Conservation (phyloP, 2,329 filamentous ascomycete genomes). For the Trichoderma sp. region DNA sequence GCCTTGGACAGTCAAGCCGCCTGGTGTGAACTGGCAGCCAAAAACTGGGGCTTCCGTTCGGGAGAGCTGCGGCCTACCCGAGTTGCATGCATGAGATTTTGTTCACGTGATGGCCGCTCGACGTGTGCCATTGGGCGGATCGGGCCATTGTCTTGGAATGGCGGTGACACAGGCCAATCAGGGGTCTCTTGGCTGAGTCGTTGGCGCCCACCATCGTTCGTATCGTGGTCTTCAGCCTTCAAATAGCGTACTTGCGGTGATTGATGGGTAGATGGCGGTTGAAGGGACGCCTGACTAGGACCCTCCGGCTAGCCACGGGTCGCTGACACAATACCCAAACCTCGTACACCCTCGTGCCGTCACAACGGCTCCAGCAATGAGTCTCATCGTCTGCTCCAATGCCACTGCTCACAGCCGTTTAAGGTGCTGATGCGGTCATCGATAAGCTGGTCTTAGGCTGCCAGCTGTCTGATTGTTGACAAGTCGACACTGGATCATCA, state of each 20-base stretch:
- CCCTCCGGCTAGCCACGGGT: slow-evolving; percentile 19
- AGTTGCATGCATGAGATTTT: slow-evolving; percentile 40
- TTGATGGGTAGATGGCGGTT: background rate
- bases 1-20: slow-evolving; percentile 14
- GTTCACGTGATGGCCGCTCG: slow-evolving; percentile 42
- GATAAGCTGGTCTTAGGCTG: background rate
- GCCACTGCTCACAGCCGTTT: background rate
- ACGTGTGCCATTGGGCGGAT: slow-evolving; percentile 47
- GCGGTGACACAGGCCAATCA: slow-evolving; percentile 35
- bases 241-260: background rate
- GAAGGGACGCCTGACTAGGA: background rate
- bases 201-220: slow-evolving; percentile 15
- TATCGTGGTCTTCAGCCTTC: background rate
- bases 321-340: slow-evolving; percentile 13
- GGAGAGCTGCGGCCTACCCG: slow-evolving; percentile 43
- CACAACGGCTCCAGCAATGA: background rate
- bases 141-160: slow-evolving; percentile 40
- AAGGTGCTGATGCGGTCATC: background rate
- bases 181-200: background rate
- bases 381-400: background rate
- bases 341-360: slow-evolving; percentile 2
- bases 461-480: background rate
- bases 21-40: slow-evolving; percentile 25
- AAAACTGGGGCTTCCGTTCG: slow-evolving; percentile 39
- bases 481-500: background rate